Evolutionary conservation across 108 stramenopile genomes (phyloP), one percentile per base, ranked within the genome.

Genomic region (Mayamaea pseudoterrestris): DNA sequence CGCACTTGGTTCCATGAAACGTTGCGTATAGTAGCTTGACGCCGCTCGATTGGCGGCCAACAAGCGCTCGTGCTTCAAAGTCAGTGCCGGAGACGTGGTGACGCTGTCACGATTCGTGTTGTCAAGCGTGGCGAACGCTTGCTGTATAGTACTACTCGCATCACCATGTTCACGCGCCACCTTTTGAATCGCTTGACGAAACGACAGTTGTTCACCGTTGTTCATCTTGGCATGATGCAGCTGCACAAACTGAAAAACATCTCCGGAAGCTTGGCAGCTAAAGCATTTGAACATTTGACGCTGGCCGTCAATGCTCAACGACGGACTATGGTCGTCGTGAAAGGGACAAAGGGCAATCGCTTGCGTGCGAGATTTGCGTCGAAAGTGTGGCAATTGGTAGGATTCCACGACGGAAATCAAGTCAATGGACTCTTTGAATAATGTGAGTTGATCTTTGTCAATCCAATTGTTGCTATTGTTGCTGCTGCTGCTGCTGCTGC

Each of bases 231-330:
- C 52, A 37, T 77, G 63, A 47, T 79, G 83, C 50, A 89, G 69
- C 20, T 71, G 56, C 40, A 90, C 77, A 55, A 96, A 93, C 17
- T 65, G 76, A 53, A 93, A 81, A 14, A 86, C 77, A 55, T 93
- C 83, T 3, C 94, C 94, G 26, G 84, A 81, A 8, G 86, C 90
- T n/a, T 89, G 90, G 59, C 94, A 96, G 5, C 81, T 68, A 60
- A 96, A 96, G 55, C 94, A 96, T 45, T 91, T 90, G 71, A 81
- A 96, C 6, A 89, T 61, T 36, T 81, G 80, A 30, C 80, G 59
- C 2, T 62, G 60, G 17, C 75, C 68, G 36, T 86, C 85, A 39
- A 96, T 74, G 20, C 56, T 68, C 54, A 93, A 57, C 16, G 78
- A 81, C 2, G 94, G 93, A 32, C 83, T 87, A 30, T 71, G 51